Base-by-base conservation (phyloP, 345 rosid species). In the Populus tremula region DNA sequence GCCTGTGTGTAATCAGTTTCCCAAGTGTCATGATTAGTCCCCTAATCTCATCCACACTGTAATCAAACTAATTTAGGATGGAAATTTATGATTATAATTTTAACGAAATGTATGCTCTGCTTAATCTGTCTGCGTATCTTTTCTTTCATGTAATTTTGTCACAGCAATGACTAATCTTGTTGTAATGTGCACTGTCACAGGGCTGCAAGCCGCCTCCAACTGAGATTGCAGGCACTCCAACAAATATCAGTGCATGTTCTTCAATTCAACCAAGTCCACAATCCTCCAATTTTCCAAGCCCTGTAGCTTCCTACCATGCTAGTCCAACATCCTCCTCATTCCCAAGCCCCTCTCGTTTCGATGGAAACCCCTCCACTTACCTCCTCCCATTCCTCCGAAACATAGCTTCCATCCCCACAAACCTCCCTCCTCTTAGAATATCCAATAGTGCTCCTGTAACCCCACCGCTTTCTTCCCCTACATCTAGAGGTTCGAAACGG, bases 381-480 rank as follows among this genome's bases (percentile, higher is more conserved):
- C 82, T 82, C 43, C 79, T 82, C 9, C 85, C 85, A 2, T 75
- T 78, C 76, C 85, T 82, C 49, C 82, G 47, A 1, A 82, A 82
- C 77, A 82, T 82, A 45, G 85, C 85, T 66, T 75, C 85, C 21
- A 82, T 78, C 43, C 85, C 85, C 27, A 8, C 85, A 23, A 78
- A 82, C 35, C 82, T 82, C 47, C 82, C 85, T 38, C 79, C 79
- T n/a, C 77, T 82, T 41, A 78, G 82, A 67, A 82, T 82, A 70
- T 82, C 85, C 61, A 82, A 71, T 75, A 82, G 85, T 66, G 85
- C 85, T 75, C 85, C 85, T 21, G 85, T 82, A 75, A 82, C 85
- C 56, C 85, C 85, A 4, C 85, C 85, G 0, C 77, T 67, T n/a
- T 82, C 85, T 29, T 82, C 85, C 45, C 85, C 85, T 2, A 75